These are phyloP conservation scores for Cercospora nicotianae DNA, from an alignment of 2,329 filamentous ascomycete species.

Conservation along the genomic window DNA sequence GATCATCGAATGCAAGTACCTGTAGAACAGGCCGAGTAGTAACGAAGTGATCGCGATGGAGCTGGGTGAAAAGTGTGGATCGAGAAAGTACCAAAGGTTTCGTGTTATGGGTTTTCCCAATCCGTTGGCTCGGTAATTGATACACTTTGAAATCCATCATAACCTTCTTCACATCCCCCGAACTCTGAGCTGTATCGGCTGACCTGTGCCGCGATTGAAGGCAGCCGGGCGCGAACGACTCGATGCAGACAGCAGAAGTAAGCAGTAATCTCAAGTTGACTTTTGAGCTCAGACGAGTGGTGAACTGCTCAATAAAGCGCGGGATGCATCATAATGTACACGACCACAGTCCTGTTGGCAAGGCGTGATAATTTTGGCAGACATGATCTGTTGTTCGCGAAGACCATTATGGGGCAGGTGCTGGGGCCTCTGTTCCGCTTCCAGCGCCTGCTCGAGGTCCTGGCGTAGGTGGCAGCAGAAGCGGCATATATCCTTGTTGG, in stretches of 20 bases:
- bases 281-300: no score
- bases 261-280: neutral
- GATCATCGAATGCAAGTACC: no score
- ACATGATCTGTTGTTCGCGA: neutral
- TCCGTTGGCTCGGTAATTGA: constrained; percentile 8
- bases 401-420: constrained; percentile 5
- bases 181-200: neutral
- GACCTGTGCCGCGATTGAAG: neutral
- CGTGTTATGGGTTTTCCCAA: neutral
- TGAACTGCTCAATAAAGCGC: neutral
- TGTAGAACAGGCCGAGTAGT: no score
- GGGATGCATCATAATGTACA: neutral
- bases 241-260: neutral
- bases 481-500: constrained; percentile 51
- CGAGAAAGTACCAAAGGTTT: neutral
- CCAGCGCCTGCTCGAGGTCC: constrained; percentile 17
- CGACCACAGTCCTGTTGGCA: neutral
- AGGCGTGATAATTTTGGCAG: neutral
- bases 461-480: constrained; percentile 61
- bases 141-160: constrained; percentile 2
- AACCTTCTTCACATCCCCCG: neutral
- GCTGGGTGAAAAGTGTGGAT: neutral
- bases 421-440: constrained; percentile 18
- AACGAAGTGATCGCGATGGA: neutral
- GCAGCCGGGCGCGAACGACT: neutral